Evolutionary conservation across 2,329 filamentous ascomycete species (phyloP).

Genomic region (Monosporascus cannonballus): DNA sequence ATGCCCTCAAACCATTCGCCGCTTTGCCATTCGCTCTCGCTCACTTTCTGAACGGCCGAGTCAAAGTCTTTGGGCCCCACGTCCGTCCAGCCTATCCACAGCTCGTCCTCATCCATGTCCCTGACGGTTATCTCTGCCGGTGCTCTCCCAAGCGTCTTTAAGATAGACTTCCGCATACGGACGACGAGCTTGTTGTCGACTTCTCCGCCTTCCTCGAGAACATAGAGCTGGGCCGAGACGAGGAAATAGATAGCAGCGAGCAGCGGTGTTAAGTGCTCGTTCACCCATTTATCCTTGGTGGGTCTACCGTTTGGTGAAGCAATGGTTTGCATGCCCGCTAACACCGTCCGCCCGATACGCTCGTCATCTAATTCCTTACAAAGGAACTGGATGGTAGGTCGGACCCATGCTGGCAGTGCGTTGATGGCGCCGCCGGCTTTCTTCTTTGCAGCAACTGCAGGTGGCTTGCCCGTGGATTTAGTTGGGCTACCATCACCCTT

Average conservation of each 20-base stretch:
- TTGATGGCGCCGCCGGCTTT: slow-evolving; percentile 20
- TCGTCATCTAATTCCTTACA: slow-evolving; percentile 56
- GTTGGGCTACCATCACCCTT: slow-evolving; percentile 34
- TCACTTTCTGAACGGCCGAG: slow-evolving; percentile 52
- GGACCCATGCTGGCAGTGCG: slow-evolving; percentile 59
- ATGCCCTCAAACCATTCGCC: slow-evolving; percentile 60
- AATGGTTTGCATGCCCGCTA: slow-evolving; percentile 63
- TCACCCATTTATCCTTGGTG: slow-evolving; percentile 43
- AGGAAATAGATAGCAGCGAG: slow-evolving; percentile 57
- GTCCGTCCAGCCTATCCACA: slow-evolving; percentile 48
- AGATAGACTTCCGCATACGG: slow-evolving; percentile 39
- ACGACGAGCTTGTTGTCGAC: slow-evolving; percentile 40
- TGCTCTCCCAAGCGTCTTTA: slow-evolving; percentile 34
- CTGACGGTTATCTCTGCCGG: slow-evolving; percentile 34
- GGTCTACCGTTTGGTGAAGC: slow-evolving; percentile 35
- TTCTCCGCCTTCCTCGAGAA: slow-evolving; percentile 30
- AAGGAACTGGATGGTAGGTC: slow-evolving; percentile 59
- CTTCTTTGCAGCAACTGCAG: slow-evolving; percentile 23
- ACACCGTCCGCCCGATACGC: slow-evolving; percentile 63
- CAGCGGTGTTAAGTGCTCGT: slow-evolving; percentile 44
- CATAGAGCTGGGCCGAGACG: slow-evolving; percentile 45
- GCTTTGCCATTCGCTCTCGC: slow-evolving; percentile 49
- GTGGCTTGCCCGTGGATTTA: slow-evolving; percentile 33
- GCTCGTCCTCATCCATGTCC: slow-evolving; percentile 38
- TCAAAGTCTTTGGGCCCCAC: slow-evolving; percentile 52